Conservation (phyloP, 768 basidiomycete species). For the Lyophyllum shimeji region DNA sequence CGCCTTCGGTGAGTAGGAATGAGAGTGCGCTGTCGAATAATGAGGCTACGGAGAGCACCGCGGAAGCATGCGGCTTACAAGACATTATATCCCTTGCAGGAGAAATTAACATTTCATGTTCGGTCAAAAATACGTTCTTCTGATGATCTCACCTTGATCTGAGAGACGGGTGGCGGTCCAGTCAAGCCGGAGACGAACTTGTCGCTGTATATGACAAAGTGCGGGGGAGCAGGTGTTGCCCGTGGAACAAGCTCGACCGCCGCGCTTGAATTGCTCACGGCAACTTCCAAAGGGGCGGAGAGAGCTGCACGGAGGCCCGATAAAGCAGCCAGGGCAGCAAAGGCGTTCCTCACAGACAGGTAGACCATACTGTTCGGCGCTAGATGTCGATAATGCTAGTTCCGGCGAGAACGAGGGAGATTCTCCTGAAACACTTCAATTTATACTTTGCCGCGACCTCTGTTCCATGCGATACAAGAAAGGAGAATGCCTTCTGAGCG, state of each 20-base stretch:
- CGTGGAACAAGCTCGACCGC: neutral
- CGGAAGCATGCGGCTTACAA: neutral
- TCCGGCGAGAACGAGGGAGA: neutral
- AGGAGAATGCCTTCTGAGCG: neutral
- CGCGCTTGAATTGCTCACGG: neutral
- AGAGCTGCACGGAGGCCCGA: neutral
- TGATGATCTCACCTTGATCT: neutral
- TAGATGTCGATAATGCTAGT: neutral
- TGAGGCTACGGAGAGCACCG: neutral
- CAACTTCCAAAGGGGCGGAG: constrained; percentile 1
- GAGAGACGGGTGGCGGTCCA: constrained; percentile 4
- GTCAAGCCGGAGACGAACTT: constrained; percentile 3
- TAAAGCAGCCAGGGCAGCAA: neutral
- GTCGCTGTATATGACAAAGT: constrained; percentile 8
- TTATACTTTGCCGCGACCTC: neutral
- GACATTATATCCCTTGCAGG: constrained; percentile 7
- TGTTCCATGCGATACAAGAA: neutral
- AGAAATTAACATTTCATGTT: neutral
- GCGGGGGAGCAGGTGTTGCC: neutral
- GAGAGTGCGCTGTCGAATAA: constrained; percentile 26
- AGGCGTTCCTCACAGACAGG: neutral
- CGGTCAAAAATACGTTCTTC: too few relatives aligned
- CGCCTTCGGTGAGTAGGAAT: constrained; percentile 40
- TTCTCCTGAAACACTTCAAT: neutral
- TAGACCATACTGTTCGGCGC: constrained; percentile 13